These are phyloP conservation scores for Aspergillus luchuensis DNA, from an alignment of 2,329 filamentous ascomycete species.

Conservation along the genomic window DNA sequence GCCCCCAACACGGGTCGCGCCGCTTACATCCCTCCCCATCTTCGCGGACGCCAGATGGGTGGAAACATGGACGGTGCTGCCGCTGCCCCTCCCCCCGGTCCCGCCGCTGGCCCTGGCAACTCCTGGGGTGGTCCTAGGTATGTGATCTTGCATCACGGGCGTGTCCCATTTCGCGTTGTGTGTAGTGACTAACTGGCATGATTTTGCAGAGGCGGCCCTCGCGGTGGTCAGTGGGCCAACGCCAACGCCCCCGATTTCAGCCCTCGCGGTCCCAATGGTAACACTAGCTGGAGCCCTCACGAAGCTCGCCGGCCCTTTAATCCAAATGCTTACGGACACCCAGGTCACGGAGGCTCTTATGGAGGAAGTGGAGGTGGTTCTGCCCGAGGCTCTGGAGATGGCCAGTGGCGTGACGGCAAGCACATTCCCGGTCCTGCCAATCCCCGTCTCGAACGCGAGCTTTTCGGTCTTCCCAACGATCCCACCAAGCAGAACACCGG, in stretches of 20 bases:
- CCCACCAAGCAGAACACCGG: conserved; percentile 94
- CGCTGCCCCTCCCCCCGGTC: conserved; percentile 26
- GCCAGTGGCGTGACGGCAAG: conserved; percentile 95
- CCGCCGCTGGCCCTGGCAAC: conserved; percentile 27
- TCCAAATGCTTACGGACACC: conserved; percentile 63
- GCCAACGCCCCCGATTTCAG: conserved; percentile 62
- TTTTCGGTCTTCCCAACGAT: conserved; percentile 89
- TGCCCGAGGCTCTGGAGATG: conserved; percentile 85
- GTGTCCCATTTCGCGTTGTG: neutral
- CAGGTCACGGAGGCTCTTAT: conserved; percentile 44
- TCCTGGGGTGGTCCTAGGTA: conserved; percentile 40
- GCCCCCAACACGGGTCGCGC: conserved; percentile 56
- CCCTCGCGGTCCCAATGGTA: conserved; percentile 46
- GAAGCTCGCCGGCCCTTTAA: conserved; percentile 54
- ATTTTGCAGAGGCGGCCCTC: conserved; percentile 31
- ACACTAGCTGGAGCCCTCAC: conserved; percentile 39
- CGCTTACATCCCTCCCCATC: conserved; percentile 68
- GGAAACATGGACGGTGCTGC: conserved; percentile 42
- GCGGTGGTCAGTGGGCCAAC: conserved; percentile 55
- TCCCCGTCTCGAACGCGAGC: conserved; percentile 87
- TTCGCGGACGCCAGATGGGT: conserved; percentile 50
- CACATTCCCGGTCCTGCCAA: conserved; percentile 89
- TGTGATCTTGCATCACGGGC: conserved; percentile 18
- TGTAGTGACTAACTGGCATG: conserved; percentile 7
- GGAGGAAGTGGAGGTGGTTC: conserved; percentile 47